Percentiles rank a stretch among this genome's conserved stretches.
These are phyloP conservation scores for Penicillium antarcticum DNA, from an alignment of 495 filamentous ascomycete species.

Conservation along the genomic window DNA sequence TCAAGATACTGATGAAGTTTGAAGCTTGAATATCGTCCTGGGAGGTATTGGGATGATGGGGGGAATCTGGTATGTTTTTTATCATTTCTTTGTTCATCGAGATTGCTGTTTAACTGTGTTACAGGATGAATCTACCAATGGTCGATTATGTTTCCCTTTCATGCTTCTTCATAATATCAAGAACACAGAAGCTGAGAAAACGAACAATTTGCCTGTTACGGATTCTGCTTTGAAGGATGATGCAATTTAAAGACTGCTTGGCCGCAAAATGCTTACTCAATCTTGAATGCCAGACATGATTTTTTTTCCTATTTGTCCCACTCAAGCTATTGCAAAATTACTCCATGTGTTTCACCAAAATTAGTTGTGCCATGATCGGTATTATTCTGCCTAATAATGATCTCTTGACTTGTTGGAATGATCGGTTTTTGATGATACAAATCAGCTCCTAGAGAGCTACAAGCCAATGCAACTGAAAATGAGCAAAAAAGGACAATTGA, in stretches of 20 bases:
- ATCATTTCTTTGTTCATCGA: not conserved
- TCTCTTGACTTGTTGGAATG: too few species aligned
- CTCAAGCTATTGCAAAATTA: too few species aligned
- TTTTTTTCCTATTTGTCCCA: too few species aligned
- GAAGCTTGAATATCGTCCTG: constrained; percentile 1
- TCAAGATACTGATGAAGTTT: not conserved
- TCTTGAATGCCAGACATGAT: too few species aligned
- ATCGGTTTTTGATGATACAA: too few species aligned
- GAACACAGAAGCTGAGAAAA: not conserved
- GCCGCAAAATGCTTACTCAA: too few species aligned
- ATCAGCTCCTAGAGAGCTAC: too few species aligned
- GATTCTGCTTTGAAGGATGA: constrained; percentile 1
- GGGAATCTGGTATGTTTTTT: not conserved
- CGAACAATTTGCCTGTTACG: not conserved
- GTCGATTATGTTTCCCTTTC: constrained; percentile 1
- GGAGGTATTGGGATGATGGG: constrained; percentile 2
- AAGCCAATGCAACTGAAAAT: too few species aligned
- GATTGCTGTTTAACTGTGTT: not conserved
- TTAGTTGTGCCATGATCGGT: too few species aligned
- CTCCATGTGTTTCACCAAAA: too few species aligned
- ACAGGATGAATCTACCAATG: not conserved
- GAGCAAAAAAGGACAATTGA: too few species aligned
- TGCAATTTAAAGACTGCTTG: not conserved
- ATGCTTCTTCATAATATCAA: constrained; percentile 1
- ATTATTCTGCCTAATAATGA: too few species aligned